Conservation (phyloP, 129 eudicot genomes). For the Kitagawia praeruptora region DNA sequence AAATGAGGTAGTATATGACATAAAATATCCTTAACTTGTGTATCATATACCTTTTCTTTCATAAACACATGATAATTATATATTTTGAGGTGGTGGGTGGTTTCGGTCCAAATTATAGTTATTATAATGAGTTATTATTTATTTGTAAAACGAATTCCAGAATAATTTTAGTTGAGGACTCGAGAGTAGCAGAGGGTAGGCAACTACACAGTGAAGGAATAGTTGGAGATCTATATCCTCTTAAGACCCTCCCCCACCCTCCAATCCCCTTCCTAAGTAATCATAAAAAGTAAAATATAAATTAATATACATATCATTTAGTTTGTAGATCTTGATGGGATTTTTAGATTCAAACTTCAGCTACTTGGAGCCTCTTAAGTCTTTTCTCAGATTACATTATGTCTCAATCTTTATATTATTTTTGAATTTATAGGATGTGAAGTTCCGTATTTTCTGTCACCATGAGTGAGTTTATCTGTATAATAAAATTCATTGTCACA, state of each 20-base stretch:
- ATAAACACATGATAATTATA: background rate
- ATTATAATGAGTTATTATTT: background rate
- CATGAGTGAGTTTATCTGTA: background rate
- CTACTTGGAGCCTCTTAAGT: background rate
- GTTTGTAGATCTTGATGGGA: background rate
- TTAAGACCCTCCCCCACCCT: background rate
- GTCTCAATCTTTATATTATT: background rate
- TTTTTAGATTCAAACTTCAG: background rate
- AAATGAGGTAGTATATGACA: background rate
- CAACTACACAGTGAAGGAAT: background rate
- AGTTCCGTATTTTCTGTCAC: background rate
- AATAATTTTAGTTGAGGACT: background rate
- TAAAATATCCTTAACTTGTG: background rate
- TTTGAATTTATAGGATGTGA: background rate
- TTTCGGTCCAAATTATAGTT: background rate
- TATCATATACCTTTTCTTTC: background rate
- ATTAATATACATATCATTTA: background rate
- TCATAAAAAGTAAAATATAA: background rate
- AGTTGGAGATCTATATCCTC: background rate
- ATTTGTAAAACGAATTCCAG: background rate
- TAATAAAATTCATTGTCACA: constrained; percentile 8
- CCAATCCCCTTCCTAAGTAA: background rate
- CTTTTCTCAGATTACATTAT: background rate
- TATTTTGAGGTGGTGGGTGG: background rate
- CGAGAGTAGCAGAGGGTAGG: background rate